Base-by-base conservation (phyloP, 371 early-diverging fungal species). In the Mucor saturninus region DNA sequence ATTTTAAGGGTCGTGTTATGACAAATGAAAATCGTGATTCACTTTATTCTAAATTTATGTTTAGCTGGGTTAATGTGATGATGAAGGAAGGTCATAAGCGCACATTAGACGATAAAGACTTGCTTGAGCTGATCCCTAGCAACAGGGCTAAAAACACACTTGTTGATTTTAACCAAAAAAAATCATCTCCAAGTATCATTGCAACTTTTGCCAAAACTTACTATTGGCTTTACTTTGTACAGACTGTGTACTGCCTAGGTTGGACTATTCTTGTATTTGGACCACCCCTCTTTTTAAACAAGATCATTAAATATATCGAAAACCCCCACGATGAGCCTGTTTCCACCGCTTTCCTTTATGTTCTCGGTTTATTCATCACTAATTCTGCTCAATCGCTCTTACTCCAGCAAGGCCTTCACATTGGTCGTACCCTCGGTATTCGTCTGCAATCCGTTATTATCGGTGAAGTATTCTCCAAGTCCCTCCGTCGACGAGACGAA, bases 401-500 rank as follows among this genome's bases (percentile, higher is more conserved):
- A 14, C 56, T 77, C 13, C 85, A 86, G 54, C 77, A 76, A 50
- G 83, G 81, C 0, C 77, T 86, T 42, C 83, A 84, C 32, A 83
- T 84, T 64, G 86, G 86, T 31, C 77, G 84, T 14, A 75, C 80
- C 13, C 61, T 83, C 14, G 79, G 75, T 61, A 74, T 83, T 58
- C 85, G 84, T 30, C 68, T 83, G 28, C 75, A 83, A 65, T 75
- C 89, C 7, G 83, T 89, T 49, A 73, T 85, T 5, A 81, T 85
- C 50, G 83, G 85, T 51, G 85, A 87, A 60, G 79, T 89, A 3
- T 87, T 79, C 53, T 64, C 64, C 38, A 89, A 89, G 60, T 67
- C 86, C 0, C 68, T 89, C 10, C 75, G 79, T 30, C 80, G 87
- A 54, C 76, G 83, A 32, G 86, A 86, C 54, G 68, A 74, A 49